Conservation (phyloP, 2,329 filamentous ascomycete genomes). For the Sporothrix variecibatus region DNA sequence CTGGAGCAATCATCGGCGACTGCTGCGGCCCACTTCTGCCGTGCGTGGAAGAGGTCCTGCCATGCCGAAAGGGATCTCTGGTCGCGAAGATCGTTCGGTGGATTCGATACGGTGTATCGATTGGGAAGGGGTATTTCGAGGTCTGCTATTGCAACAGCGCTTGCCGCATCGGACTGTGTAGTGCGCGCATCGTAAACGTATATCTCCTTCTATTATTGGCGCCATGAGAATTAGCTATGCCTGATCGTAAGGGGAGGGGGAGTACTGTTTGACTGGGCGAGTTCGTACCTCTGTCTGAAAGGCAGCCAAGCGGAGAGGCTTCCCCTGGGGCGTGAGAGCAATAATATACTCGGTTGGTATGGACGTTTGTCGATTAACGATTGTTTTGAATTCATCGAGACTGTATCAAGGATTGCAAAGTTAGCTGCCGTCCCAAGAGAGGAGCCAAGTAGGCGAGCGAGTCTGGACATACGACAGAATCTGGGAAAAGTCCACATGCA, state of each 20-base stretch:
- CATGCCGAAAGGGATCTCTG: slow-evolving; percentile 82
- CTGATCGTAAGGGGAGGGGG: no score
- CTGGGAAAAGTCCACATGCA: slow-evolving; percentile 74
- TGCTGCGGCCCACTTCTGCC: slow-evolving; percentile 75
- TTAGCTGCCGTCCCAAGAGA: no score
- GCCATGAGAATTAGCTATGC: no score
- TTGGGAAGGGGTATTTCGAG: slow-evolving; percentile 55
- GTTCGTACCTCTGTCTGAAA: slow-evolving; percentile 76
- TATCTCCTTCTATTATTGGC: slow-evolving; percentile 67
- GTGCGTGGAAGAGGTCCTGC: slow-evolving; percentile 80
- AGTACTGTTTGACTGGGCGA: background rate
- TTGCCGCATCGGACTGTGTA: slow-evolving; percentile 58
- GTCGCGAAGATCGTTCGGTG: slow-evolving; percentile 81
- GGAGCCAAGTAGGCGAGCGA: background rate
- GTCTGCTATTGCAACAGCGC: slow-evolving; percentile 44
- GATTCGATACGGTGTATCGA: slow-evolving; percentile 60
- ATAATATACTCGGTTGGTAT: slow-evolving; percentile 81
- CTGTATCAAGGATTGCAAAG: slow-evolving; percentile 44
- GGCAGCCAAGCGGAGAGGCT: slow-evolving; percentile 77
- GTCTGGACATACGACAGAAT: slow-evolving; percentile 66
- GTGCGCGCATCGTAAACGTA: slow-evolving; percentile 88
- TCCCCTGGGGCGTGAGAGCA: slow-evolving; percentile 80
- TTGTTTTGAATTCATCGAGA: slow-evolving; percentile 80
- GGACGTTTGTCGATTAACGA: slow-evolving; percentile 72
- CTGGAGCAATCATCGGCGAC: slow-evolving; percentile 68